These are phyloP conservation scores for Globisporangium radiosum DNA, from an alignment of 352 stramenopile genomes.

Conservation along the genomic window DNA sequence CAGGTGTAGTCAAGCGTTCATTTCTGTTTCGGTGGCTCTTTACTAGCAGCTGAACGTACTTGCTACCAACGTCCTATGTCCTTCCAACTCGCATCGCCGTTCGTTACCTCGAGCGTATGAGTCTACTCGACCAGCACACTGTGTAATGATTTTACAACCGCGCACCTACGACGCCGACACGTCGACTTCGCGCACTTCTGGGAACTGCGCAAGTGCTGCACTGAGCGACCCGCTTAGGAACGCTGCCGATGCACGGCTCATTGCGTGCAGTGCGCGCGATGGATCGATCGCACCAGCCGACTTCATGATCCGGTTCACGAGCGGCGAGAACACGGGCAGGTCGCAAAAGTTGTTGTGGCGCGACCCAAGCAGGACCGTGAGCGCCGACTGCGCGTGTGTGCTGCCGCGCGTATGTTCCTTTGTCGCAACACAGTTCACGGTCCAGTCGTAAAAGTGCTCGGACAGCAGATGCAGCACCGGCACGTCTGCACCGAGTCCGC, in stretches of 20 bases:
- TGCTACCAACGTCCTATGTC: too few species aligned
- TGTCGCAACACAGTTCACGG: constrained; percentile 18
- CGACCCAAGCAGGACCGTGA: constrained; percentile 34
- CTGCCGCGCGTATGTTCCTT: constrained; percentile 20
- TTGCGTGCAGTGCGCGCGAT: constrained; percentile 30
- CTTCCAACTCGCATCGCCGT: too few species aligned
- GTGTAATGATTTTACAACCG: too few species aligned
- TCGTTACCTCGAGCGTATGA: too few species aligned
- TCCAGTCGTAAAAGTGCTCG: constrained; percentile 55
- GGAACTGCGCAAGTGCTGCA: constrained; percentile 20
- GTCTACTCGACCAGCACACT: too few species aligned
- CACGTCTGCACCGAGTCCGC: constrained; percentile 27
- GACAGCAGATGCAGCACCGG: constrained; percentile 57
- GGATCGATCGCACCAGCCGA: constrained; percentile 39
- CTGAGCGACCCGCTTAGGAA: constrained; percentile 39
- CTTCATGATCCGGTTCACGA: constrained; percentile 45
- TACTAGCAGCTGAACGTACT: too few species aligned
- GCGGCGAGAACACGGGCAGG: constrained; percentile 53
- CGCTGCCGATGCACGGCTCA: constrained; percentile 36
- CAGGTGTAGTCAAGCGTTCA: too few species aligned
- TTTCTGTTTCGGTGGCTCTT: too few species aligned
- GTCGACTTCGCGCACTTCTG: constrained; percentile 21
- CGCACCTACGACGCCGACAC: not conserved
- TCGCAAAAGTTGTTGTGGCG: constrained; percentile 77
- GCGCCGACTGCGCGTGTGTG: constrained; percentile 24